These are phyloP conservation scores for Xerocomellus amylosporus DNA, from an alignment of 768 basidiomycete genomes.

Conservation along the genomic window DNA sequence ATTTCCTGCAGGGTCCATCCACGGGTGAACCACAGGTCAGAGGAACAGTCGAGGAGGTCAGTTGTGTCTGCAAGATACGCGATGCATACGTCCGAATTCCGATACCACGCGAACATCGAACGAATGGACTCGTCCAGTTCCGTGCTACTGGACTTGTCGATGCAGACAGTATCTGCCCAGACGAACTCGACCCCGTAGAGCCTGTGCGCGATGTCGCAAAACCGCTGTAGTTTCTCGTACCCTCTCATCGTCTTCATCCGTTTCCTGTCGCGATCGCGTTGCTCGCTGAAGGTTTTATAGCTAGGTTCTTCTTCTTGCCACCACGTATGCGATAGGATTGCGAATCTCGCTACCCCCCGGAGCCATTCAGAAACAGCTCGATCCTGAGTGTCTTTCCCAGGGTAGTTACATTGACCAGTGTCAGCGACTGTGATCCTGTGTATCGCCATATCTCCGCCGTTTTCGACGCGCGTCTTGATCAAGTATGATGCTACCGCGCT, in stretches of 20 bases:
- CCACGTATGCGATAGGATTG: neutral
- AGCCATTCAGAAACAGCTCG: neutral
- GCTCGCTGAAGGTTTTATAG: neutral
- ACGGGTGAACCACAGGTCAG: neutral
- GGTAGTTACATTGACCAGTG: no score
- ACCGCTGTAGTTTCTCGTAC: neutral
- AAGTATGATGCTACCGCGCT: neutral
- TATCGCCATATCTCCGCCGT: no score
- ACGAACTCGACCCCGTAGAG: slow-evolving; percentile 1
- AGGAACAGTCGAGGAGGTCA: neutral
- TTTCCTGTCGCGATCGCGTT: neutral
- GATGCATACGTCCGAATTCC: slow-evolving; percentile 10
- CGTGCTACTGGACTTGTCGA: slow-evolving; percentile 19
- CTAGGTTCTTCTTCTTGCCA: neutral
- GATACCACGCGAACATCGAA: slow-evolving; percentile 22
- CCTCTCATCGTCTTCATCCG: neutral
- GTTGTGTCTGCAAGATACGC: slow-evolving; percentile 2
- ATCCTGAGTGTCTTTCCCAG: neutral
- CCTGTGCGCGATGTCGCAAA: neutral
- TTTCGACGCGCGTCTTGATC: neutral
- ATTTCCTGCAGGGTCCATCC: neutral
- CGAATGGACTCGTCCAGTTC: slow-evolving; percentile 21
- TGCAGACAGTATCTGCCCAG: slow-evolving; percentile 15
- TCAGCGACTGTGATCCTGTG: no score
- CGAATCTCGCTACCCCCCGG: neutral